These are phyloP conservation scores for Solanum chmielewskii DNA, from an alignment of 257 asterid species.

Conservation along the genomic window DNA sequence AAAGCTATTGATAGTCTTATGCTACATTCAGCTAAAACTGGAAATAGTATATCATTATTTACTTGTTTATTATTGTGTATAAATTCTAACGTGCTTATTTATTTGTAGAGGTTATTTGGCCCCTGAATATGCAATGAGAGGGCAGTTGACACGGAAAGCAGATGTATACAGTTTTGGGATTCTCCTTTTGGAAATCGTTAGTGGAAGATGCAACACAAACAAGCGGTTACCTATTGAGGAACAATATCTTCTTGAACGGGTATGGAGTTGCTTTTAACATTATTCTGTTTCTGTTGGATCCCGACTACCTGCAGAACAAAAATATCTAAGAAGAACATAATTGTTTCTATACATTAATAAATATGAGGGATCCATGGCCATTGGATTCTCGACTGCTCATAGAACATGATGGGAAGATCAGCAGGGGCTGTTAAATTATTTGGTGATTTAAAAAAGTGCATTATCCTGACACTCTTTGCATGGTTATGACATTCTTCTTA, in stretches of 20 bases:
- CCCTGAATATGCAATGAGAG: constrained; percentile 84
- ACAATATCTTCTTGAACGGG: constrained; percentile 73
- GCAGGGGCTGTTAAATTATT: not conserved
- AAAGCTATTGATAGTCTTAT: not conserved
- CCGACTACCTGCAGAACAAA: not conserved
- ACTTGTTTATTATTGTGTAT: not conserved
- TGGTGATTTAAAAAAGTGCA: not conserved
- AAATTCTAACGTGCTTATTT: not conserved
- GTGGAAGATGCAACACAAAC: constrained; percentile 72
- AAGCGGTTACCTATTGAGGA: constrained; percentile 47
- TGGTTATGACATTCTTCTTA: not conserved
- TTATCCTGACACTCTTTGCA: not conserved
- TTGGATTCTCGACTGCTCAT: not conserved
- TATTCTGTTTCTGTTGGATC: not conserved
- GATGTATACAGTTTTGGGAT: constrained; percentile 84
- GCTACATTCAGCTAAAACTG: not conserved
- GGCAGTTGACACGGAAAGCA: constrained; percentile 79
- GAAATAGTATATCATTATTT: not conserved
- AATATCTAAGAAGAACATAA: not conserved
- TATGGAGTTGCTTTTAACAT: constrained; percentile 11
- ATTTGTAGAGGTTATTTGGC: constrained; percentile 79
- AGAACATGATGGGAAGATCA: not conserved
- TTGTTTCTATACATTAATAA: not conserved
- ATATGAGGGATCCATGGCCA: not conserved
- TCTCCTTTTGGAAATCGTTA: constrained; percentile 70